phyloP scores from a whole-genome alignment of 441 rosid species.

The Geranium incanum region DNA sequence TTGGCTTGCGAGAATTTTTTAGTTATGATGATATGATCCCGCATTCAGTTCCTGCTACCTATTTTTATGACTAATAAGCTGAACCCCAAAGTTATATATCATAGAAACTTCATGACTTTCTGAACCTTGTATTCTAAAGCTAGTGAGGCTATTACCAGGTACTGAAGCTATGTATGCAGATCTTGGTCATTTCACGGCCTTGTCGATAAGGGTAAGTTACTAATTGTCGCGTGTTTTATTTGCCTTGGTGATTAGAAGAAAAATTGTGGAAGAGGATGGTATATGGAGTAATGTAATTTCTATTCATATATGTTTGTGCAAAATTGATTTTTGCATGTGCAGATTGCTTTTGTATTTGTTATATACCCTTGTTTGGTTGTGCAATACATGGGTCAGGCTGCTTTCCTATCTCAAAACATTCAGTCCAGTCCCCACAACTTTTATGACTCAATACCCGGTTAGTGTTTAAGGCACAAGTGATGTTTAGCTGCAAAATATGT shows the following conservation, averaged over 20 bases:
- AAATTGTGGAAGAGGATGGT: neutral
- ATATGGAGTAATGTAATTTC: neutral
- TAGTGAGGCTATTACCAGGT: constrained; percentile 40
- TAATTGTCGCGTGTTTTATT: neutral
- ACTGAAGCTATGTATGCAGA: constrained; percentile 95
- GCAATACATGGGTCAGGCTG: constrained; percentile 98
- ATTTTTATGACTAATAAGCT: neutral
- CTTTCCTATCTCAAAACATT: constrained; percentile 66
- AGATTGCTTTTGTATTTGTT: constrained; percentile 68
- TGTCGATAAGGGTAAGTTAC: constrained; percentile 62
- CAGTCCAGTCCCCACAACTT: constrained; percentile 41
- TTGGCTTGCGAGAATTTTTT: neutral
- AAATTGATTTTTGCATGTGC: constrained; percentile 29
- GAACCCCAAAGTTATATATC: neutral
- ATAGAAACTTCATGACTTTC: neutral
- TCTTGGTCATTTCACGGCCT: constrained; percentile 89
- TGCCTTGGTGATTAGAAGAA: neutral
- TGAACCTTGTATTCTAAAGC: neutral
- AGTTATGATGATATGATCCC: neutral
- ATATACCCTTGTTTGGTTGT: constrained; percentile 88
- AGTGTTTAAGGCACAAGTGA: constrained; percentile 20
- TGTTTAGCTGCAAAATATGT: constrained; percentile 12
- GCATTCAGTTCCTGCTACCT: neutral
- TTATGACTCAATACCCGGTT: constrained; percentile 75
- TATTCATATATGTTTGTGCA: neutral